phyloP scores from a whole-genome alignment of 441 rosid species.

The Breynia disticha region DNA sequence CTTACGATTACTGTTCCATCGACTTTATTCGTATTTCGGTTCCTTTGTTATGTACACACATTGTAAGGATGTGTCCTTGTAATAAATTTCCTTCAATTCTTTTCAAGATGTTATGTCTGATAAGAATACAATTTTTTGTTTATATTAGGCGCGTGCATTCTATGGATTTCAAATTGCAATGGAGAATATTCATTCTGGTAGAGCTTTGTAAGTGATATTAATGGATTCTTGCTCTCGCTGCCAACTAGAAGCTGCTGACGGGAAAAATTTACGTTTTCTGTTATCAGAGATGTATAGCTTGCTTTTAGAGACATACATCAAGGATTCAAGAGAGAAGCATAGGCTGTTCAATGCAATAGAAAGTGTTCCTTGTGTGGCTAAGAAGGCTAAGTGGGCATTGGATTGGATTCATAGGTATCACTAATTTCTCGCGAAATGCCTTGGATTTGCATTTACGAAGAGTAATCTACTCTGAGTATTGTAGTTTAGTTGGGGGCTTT shows the following conservation, averaged over 20 bases:
- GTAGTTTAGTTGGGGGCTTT: background rate
- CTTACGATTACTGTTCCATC: too few relatives aligned
- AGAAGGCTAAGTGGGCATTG: constrained; percentile 76
- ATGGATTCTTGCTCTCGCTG: background rate
- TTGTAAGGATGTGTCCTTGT: too few relatives aligned
- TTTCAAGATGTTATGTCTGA: constrained; percentile 12
- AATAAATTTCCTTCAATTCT: background rate
- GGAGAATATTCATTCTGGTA: constrained; percentile 97
- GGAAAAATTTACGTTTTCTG: constrained; percentile 2
- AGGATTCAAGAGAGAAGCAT: constrained; percentile 73
- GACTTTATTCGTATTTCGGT: too few relatives aligned
- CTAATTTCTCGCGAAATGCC: constrained; percentile 1
- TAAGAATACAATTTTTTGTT: constrained; percentile 7
- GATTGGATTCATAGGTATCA: constrained; percentile 74
- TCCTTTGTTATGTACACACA: too few relatives aligned
- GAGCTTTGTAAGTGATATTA: constrained; percentile 16
- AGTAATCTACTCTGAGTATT: background rate
- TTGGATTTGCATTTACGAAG: background rate
- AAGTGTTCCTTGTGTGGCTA: constrained; percentile 63
- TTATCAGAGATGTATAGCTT: constrained; percentile 79
- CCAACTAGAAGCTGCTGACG: background rate
- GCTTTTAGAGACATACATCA: constrained; percentile 82
- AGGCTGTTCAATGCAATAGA: constrained; percentile 79
- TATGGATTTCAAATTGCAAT: constrained; percentile 90
- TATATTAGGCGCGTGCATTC: constrained; percentile 74